phyloP scores from a whole-genome alignment of 805 yeast genomes.

The Metschnikowia henanensis region DNA sequence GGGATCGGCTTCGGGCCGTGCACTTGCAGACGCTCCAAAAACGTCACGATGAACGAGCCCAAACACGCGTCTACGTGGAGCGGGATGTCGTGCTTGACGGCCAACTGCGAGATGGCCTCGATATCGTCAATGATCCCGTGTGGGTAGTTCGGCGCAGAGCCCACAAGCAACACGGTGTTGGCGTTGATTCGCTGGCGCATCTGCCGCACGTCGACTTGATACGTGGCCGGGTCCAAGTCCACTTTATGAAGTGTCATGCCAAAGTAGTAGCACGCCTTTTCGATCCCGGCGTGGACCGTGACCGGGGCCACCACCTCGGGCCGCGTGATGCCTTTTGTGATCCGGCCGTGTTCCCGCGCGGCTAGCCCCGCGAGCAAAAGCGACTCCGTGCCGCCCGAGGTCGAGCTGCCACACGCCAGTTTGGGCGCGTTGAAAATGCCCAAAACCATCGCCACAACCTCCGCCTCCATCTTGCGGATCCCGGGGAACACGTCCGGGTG shows the following conservation, averaged over 20 bases:
- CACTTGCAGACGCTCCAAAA: constrained; percentile 56
- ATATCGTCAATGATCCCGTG: constrained; percentile 96
- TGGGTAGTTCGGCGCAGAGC: constrained; percentile 97
- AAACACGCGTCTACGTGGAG: constrained; percentile 95
- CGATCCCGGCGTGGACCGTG: constrained; percentile 93
- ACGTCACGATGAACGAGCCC: constrained; percentile 89
- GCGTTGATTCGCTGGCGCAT: constrained; percentile 66
- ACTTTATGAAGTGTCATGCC: constrained; percentile 83
- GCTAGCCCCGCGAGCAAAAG: constrained; percentile 81
- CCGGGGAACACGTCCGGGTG: constrained; percentile 99
- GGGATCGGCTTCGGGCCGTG: constrained; percentile 48
- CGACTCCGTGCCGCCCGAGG: constrained; percentile 97
- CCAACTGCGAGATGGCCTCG: constrained; percentile 63
- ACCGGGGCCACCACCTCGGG: constrained; percentile 91
- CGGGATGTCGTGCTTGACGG: constrained; percentile 69
- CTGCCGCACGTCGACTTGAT: constrained; percentile 61
- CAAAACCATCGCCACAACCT: constrained; percentile 89
- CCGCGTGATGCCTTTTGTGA: constrained; percentile 52
- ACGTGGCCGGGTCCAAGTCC: constrained; percentile 66
- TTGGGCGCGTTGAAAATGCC: constrained; percentile 77
- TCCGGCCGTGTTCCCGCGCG: constrained; percentile 75
- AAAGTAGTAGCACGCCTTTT: constrained; percentile 90
- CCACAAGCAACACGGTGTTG: constrained; percentile 82
- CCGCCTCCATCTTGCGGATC: constrained; percentile 94
- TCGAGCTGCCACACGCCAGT: constrained; percentile 64